Evolutionary conservation across 192 early-diverging fungal genomes (phyloP).

Genomic region (Rhizophlyctis rosea): DNA sequence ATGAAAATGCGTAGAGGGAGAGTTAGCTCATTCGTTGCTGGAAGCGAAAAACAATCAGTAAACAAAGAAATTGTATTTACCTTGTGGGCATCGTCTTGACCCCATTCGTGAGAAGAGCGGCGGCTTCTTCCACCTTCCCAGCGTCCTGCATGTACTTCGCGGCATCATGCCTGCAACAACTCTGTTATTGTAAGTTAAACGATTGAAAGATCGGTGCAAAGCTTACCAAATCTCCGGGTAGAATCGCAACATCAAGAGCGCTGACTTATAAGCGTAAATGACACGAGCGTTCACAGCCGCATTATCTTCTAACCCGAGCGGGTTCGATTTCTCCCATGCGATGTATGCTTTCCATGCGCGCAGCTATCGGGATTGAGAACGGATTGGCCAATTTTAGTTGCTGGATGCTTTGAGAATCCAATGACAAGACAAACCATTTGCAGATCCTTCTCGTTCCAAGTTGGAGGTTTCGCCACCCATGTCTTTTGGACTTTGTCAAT

Average conservation of each 20-base stretch:
- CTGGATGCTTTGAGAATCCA: constrained; percentile 5
- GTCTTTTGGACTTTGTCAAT: constrained; percentile 62
- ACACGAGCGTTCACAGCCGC: constrained; percentile 62
- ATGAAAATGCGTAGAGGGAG: too few relatives aligned
- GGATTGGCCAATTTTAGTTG: too few relatives aligned
- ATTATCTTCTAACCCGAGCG: constrained; percentile 72
- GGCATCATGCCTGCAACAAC: constrained; percentile 30
- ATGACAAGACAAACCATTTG: constrained; percentile 35
- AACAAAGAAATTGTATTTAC: constrained; percentile 30
- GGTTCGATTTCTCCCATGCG: constrained; percentile 87
- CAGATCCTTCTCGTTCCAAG: constrained; percentile 75
- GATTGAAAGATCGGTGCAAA: background rate
- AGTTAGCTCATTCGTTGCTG: too few relatives aligned
- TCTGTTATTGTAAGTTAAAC: background rate
- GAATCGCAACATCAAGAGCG: constrained; percentile 75
- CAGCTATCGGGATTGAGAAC: constrained; percentile 45
- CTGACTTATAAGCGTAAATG: constrained; percentile 81
- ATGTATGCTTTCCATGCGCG: constrained; percentile 84
- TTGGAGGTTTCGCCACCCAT: constrained; percentile 69
- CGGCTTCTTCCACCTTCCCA: constrained; percentile 54
- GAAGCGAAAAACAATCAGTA: background rate
- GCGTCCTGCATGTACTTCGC: constrained; percentile 29
- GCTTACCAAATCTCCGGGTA: constrained; percentile 88
- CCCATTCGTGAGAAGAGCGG: constrained; percentile 60
- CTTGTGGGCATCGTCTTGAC: constrained; percentile 69